These are phyloP conservation scores for Steccherinum ochraceum DNA, from an alignment of 768 basidiomycete genomes.

Conservation along the genomic window DNA sequence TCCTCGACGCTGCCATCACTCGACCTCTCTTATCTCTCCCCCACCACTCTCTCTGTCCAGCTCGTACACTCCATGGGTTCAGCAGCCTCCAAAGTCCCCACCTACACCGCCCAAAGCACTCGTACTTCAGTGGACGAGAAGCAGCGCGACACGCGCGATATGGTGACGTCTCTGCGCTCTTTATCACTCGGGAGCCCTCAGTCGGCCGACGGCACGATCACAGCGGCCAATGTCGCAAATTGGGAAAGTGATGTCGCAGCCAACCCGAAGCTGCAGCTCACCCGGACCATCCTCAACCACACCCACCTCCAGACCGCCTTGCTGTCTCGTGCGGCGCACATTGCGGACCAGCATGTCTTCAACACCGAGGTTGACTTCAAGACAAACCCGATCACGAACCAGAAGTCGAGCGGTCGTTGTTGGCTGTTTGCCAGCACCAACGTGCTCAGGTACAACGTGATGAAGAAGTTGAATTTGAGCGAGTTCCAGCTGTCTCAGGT, in stretches of 20 bases:
- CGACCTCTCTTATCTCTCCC: not conserved
- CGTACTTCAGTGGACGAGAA: slow-evolving; percentile 18
- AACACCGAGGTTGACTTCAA: slow-evolving; percentile 76
- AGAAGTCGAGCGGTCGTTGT: slow-evolving; percentile 86
- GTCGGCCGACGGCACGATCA: slow-evolving; percentile 58
- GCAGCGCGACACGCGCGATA: slow-evolving; percentile 6
- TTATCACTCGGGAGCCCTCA: slow-evolving; percentile 22
- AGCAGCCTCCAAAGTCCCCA: slow-evolving; percentile 24
- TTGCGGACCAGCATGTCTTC: slow-evolving; percentile 74
- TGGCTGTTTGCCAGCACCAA: slow-evolving; percentile 96
- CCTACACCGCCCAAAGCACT: slow-evolving; percentile 6
- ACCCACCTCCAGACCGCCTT: slow-evolving; percentile 59
- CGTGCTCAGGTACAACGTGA: slow-evolving; percentile 74
- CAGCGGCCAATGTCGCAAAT: slow-evolving; percentile 46
- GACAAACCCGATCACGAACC: slow-evolving; percentile 78
- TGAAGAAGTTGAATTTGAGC: slow-evolving; percentile 78
- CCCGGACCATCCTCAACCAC: slow-evolving; percentile 72
- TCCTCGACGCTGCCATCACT: not conserved
- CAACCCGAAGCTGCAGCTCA: slow-evolving; percentile 60
- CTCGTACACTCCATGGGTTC: slow-evolving; percentile 29
- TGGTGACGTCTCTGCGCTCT: slow-evolving; percentile 10
- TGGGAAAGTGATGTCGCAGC: slow-evolving; percentile 59
- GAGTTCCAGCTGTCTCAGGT: slow-evolving; percentile 93
- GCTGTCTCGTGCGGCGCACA: slow-evolving; percentile 51
- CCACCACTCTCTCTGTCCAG: slow-evolving; percentile 7